Evolutionary conservation across 2,329 filamentous ascomycete genomes (phyloP).

Genomic region (Fusarium brevicatenulatum): DNA sequence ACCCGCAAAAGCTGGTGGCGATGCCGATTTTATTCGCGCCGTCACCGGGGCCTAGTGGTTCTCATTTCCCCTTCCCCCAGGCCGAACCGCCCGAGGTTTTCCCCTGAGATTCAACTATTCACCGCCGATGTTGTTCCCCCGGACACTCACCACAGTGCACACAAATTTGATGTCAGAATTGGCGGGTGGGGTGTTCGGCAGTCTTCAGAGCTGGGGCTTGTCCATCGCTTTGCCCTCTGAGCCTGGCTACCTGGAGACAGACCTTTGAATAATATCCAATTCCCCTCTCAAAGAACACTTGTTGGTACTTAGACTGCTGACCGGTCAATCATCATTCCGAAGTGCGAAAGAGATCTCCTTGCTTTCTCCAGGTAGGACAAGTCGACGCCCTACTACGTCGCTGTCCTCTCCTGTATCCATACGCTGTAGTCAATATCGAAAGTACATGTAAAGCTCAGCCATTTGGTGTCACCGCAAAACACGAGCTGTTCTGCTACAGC

Average conservation of each 20-base stretch:
- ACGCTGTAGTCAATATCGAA: conserved; percentile 1
- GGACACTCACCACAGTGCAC: conserved; percentile 20
- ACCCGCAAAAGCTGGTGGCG: conserved; percentile 16
- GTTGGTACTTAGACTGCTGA: neutral
- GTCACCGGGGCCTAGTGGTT: conserved; percentile 10
- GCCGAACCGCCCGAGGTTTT: conserved; percentile 24
- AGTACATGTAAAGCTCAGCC: neutral
- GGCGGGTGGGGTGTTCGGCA: conserved; percentile 11
- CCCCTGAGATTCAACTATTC: conserved; percentile 7
- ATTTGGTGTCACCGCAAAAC: conserved; percentile 24
- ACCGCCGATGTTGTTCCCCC: conserved; percentile 31
- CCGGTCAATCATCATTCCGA: neutral
- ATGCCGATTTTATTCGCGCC: conserved; percentile 14
- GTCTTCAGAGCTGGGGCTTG: conserved; percentile 18
- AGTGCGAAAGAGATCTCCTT: neutral
- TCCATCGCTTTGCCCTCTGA: neutral
- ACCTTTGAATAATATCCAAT: neutral
- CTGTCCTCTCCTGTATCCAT: conserved; percentile 8
- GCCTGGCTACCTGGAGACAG: neutral
- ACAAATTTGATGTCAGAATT: conserved; percentile 16
- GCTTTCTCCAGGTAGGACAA: conserved; percentile 15
- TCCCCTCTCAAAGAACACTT: neutral
- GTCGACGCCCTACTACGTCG: conserved; percentile 11
- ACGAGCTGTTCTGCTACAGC: conserved; percentile 14
- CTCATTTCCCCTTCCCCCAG: conserved; percentile 3